Base-by-base conservation (phyloP, 768 basidiomycete species). In the Boletus subparvulus region DNA sequence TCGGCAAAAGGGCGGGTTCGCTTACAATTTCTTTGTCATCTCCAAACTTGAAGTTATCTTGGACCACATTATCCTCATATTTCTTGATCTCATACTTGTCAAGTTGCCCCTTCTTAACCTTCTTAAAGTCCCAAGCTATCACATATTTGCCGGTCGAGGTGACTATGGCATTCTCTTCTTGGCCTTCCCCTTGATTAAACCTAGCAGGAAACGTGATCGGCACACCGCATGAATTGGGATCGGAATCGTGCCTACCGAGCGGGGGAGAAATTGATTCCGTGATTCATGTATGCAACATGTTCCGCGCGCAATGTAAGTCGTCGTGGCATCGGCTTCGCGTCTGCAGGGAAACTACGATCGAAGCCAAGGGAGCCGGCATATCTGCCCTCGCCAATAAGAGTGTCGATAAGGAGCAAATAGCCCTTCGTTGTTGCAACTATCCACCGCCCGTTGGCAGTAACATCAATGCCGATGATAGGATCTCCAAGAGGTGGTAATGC, bases 1-100 rank as follows among this genome's bases (percentile, higher is more conserved):
- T 33, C n/a, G 10, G 24, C 41, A 12, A 19, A 5, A 41, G 21
- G 2, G 14, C 8, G 16, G n/a, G 45, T 50, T 26, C 17, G 37
- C 90, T 67, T 65, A 94, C 93, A 69, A 99, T 98, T 69, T 98
- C 88, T 67, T 93, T 91, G 74, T 98, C 95, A 65, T 96, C 92
- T 14, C 94, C 96, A 68, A 95, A 98, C 75, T 88, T 92, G 85
- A 99, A 99, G 74, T 89, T 92, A 73, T 99, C 97, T 61, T 97
- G 95, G 0, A 98, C 94, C 55, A 98, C 94, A 45, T 83, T 80
- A 65, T 96, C 94, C 65, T 94, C 90, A 69, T 97, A 98, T 77
- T 88, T 88, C 82, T 95, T 94, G 78, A 98, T 95, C 66, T 96
- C 93, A 67, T 98, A 98, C 71, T 89, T 90, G 73, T 94, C 92